Evolutionary conservation across 805 yeast genomes (phyloP).

Genomic region (Kregervanrija fluxuum): DNA sequence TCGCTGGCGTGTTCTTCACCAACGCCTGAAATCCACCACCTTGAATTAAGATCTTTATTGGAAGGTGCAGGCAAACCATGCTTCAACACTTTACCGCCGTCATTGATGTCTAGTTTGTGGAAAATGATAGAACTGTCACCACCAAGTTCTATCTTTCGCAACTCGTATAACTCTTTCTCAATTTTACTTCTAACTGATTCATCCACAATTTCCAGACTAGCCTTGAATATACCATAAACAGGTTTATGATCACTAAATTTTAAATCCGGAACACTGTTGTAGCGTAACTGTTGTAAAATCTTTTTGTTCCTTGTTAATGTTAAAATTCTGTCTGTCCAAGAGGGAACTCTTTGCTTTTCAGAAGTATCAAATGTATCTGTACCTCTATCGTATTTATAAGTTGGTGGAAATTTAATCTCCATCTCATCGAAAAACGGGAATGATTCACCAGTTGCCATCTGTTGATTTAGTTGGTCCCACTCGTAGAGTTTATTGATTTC

Average conservation of each 20-base stretch:
- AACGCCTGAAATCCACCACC: slow-evolving; percentile 93
- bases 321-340: slow-evolving; percentile 93
- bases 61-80: slow-evolving; percentile 80
- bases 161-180: slow-evolving; percentile 48
- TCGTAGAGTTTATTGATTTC: slow-evolving; percentile 39
- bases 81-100: slow-evolving; percentile 20
- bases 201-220: slow-evolving; percentile 59
- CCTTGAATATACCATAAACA: slow-evolving; percentile 64
- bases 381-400: slow-evolving; percentile 90
- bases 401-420: slow-evolving; percentile 77
- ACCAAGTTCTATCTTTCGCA: slow-evolving; percentile 39
- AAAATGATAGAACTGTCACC: slow-evolving; percentile 24
- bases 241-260: slow-evolving; percentile 87
- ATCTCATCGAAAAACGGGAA: slow-evolving; percentile 79
- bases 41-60: slow-evolving; percentile 29
- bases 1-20: slow-evolving; percentile 17
- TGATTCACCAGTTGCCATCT: slow-evolving; percentile 68
- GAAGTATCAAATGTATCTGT: slow-evolving; percentile 77
- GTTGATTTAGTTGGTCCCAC: slow-evolving; percentile 71
- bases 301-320: slow-evolving; percentile 48
- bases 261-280: slow-evolving; percentile 50
- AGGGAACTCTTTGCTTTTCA: slow-evolving; percentile 89
- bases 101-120: slow-evolving; percentile 14
- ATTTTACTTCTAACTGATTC: slow-evolving; percentile 43
- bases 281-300: slow-evolving; percentile 51